Evolutionary conservation across 164 flowering plant species (phyloP).

Genomic region (Vitis amurensis): DNA sequence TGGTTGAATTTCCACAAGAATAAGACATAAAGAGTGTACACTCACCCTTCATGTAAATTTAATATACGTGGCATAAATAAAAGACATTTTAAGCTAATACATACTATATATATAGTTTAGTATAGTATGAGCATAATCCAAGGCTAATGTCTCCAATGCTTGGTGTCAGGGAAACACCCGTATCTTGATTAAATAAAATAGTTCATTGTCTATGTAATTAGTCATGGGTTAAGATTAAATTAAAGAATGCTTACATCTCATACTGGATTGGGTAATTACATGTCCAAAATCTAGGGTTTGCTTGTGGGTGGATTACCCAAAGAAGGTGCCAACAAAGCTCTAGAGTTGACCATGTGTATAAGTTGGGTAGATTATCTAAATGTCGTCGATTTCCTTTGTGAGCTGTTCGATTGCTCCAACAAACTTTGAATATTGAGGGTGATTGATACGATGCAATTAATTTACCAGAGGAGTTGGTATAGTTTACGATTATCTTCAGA

Average conservation of each 20-base stretch:
- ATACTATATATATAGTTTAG: not conserved
- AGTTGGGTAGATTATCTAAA: conserved; percentile 14
- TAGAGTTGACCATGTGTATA: conserved; percentile 21
- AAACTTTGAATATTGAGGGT: conserved; percentile 27
- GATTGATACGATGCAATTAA: not conserved
- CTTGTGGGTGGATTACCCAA: conserved; percentile 19
- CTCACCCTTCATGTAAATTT: too few species aligned
- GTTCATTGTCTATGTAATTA: not conserved
- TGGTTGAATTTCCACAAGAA: too few species aligned
- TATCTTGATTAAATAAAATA: not conserved
- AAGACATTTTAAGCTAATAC: not conserved
- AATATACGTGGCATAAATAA: too few species aligned
- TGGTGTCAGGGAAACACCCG: conserved; percentile 17
- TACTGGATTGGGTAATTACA: conserved; percentile 23
- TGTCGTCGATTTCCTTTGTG: conserved; percentile 7
- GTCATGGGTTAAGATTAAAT: not conserved
- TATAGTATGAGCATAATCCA: conserved; percentile 10
- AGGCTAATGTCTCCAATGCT: conserved; percentile 31
- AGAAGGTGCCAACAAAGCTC: conserved; percentile 9
- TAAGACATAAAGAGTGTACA: too few species aligned
- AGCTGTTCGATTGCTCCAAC: conserved; percentile 23
- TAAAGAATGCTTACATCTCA: conserved; percentile 1
- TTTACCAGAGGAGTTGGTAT: not conserved
- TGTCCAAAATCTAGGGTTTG: conserved; percentile 29
- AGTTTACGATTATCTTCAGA: conserved; percentile 4